Evolutionary conservation across 352 stramenopile species (phyloP).

Genomic region (Halophytophthora polymorphica): DNA sequence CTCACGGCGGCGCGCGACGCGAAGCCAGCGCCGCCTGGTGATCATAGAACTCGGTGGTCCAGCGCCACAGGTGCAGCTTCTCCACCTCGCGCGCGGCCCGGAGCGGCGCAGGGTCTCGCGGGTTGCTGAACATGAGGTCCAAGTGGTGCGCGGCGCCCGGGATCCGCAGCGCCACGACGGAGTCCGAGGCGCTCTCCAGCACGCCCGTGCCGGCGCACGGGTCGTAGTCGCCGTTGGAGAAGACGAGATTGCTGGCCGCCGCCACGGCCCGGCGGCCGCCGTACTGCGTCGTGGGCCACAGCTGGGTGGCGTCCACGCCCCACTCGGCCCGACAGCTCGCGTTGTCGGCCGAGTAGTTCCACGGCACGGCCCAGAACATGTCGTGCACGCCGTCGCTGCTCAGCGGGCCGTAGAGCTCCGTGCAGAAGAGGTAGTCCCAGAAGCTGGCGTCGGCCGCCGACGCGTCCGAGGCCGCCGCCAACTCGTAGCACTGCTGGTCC

Average conservation of each 20-base stretch:
- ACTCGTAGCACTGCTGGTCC: slow-evolving; percentile 24
- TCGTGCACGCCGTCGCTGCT: slow-evolving; percentile 49
- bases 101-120: slow-evolving; percentile 49
- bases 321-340: slow-evolving; percentile 36
- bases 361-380: slow-evolving; percentile 60
- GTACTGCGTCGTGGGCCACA: slow-evolving; percentile 42
- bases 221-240: slow-evolving; percentile 88
- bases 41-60: slow-evolving; percentile 41
- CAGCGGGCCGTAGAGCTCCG: slow-evolving; percentile 41
- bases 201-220: slow-evolving; percentile 80
- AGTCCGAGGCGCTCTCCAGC: slow-evolving; percentile 37
- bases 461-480: slow-evolving; percentile 14
- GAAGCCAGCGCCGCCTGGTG: slow-evolving; percentile 7
- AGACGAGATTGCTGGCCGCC: slow-evolving; percentile 84
- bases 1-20: no score
- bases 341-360: slow-evolving; percentile 33
- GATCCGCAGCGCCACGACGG: slow-evolving; percentile 51
- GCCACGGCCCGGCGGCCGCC: slow-evolving; percentile 32
- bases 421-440: slow-evolving; percentile 48
- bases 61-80: slow-evolving; percentile 50
- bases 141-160: slow-evolving; percentile 62
- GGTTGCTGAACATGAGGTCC: slow-evolving; percentile 80
- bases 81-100: slow-evolving; percentile 38
- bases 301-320: slow-evolving; percentile 33
- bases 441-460: slow-evolving; percentile 29